Base-by-base conservation (phyloP, 805 yeast genomes). In the Cyberlindnera mycetangii region DNA sequence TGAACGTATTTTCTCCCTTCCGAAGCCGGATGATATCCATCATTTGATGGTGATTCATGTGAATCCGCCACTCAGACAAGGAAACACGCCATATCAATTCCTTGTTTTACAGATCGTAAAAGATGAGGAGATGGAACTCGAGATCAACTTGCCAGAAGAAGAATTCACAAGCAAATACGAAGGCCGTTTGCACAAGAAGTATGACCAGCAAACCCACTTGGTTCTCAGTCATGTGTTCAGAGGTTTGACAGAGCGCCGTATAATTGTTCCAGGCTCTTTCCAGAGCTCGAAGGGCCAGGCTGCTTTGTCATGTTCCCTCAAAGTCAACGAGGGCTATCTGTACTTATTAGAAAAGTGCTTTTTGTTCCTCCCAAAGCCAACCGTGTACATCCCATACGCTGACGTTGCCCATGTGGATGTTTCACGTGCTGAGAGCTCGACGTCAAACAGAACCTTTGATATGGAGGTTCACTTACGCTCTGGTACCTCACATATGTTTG, bases 11-110 rank as follows among this genome's bases (percentile, higher is more conserved):
- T 92, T 93, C 56, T 81, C 95, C 12, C 74, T 93, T 53, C 99
- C 99, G 20, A 89, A 89, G 61, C 89, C 96, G 1, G 99, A 93
- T 65, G 97, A 89, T 50, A 73, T 85, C 34, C 95, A 92, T 62
- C 95, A 92, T 63, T 71, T 90, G 53, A 73, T 93, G 61, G 83
- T 93, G 7, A 70, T 92, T 48, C 97, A 95, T 59, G 85, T 93
- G 37, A 97, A 92, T 55, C 99, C 99, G 20, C 99, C 99, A 2
- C 72, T 93, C 52, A 82, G 98, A 64, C 99, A 93, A 69, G 99
- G 99, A 44, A 98, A 93, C 69, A 93, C 99, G 0, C 79, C 96
- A 48, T 92, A 93, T 60, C 95, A 97, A 32, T 93, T 88, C 64
- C 71, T 93, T 61, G 92, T 89, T 12, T 68, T 92, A 64, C 99